Conservation (phyloP, 2,329 filamentous ascomycete genomes). For the Venturia nashicola region DNA sequence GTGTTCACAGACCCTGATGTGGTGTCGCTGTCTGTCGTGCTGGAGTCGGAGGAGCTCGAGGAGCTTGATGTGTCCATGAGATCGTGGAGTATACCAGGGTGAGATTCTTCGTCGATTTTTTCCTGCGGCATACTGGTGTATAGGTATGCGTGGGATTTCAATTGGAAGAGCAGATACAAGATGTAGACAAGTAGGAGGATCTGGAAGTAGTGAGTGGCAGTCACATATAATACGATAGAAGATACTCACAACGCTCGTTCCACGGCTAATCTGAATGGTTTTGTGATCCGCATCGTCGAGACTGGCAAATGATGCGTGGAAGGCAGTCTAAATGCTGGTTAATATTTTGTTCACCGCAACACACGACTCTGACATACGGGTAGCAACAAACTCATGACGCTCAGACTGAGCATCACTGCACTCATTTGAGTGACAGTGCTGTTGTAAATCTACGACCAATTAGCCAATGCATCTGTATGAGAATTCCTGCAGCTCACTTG, state of each 20-base stretch:
- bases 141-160: constrained; percentile 85
- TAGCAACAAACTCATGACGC: constrained; percentile 76
- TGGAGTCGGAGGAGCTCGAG: constrained; percentile 36
- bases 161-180: constrained; percentile 77
- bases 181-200: constrained; percentile 70
- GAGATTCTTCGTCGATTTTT: constrained; percentile 82
- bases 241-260: constrained; percentile 67
- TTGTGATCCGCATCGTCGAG: constrained; percentile 49
- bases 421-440: constrained; percentile 95
- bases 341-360: not conserved
- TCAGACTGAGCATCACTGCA: constrained; percentile 79
- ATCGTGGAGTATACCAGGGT: constrained; percentile 70
- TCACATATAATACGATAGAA: not conserved
- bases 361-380: constrained; percentile 39
- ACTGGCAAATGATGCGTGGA: constrained; percentile 73
- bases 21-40: constrained; percentile 42
- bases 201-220: constrained; percentile 25
- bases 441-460: constrained; percentile 60
- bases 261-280: constrained; percentile 76
- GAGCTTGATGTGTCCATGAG: constrained; percentile 62
- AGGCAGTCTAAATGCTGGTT: constrained; percentile 53
- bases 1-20: constrained; percentile 59
- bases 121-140: constrained; percentile 88
- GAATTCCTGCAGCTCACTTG: constrained; percentile 40
- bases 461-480: constrained; percentile 12